These are phyloP conservation scores for Aureobasidium sp. DNA, from an alignment of 2,329 filamentous ascomycete species.

Conservation along the genomic window DNA sequence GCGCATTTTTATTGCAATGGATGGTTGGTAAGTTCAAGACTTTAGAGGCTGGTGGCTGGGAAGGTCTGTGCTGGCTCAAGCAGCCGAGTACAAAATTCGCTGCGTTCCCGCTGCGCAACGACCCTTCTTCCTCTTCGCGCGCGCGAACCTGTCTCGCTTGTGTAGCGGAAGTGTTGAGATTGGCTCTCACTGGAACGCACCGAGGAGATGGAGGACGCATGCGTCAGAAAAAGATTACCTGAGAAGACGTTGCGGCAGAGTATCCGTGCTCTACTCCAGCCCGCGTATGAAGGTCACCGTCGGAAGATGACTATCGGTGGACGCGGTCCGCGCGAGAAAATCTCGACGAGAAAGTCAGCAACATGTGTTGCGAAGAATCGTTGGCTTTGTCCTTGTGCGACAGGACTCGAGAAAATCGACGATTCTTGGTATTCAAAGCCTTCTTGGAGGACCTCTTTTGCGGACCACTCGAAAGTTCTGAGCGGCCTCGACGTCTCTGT, in stretches of 20 bases:
- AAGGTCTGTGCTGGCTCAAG: not conserved
- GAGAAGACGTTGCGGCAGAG: not conserved
- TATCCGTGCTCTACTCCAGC: not conserved
- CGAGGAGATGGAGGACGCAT: not conserved
- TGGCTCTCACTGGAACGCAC: not conserved
- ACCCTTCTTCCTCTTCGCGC: not conserved
- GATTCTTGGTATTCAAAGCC: not conserved
- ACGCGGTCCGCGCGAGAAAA: not conserved
- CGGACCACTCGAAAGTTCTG: not conserved
- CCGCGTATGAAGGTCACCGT: not conserved
- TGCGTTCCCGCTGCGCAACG: not conserved
- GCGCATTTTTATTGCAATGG: not conserved
- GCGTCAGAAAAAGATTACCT: not conserved
- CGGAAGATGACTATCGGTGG: not conserved
- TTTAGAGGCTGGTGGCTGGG: not conserved
- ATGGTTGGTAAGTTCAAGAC: not conserved
- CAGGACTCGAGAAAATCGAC: not conserved
- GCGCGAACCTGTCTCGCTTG: not conserved
- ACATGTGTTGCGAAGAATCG: not conserved
- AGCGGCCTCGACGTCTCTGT: not conserved
- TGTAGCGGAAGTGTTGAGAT: not conserved
- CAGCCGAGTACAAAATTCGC: not conserved
- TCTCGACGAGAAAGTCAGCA: not conserved
- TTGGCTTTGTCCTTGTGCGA: not conserved
- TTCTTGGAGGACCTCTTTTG: slow-evolving; percentile 6